Evolutionary conservation across 352 stramenopile species (phyloP), one percentile per base, ranked within the genome.

Genomic region (Pythium scleroteichum): DNA sequence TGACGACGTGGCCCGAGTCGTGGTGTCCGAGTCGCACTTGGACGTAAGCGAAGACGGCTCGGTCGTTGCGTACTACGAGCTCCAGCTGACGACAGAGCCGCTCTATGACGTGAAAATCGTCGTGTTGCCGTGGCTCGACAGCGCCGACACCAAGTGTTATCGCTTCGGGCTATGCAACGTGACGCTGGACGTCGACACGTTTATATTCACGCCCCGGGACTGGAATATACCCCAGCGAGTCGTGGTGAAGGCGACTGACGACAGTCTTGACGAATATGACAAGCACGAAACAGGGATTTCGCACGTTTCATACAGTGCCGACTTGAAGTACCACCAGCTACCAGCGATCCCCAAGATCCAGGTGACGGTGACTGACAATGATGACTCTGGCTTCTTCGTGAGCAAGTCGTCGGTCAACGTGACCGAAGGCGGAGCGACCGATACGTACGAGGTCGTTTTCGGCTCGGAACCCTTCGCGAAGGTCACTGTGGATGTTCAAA

Each of bases 81-180:
- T 93, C 4, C 48, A 70, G 40, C 61, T 93, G 24, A 78, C 73
- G 42, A 88, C 77, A 0, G 83, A 92, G 60, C 83, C 83, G 16
- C 65, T 87, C 0, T 74, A 79, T 7, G 50, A 75, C 17, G 83
- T 93, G 9, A 76, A 75, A 9, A 77, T 93, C 45, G 64, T 89
- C 16, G 78, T 81, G 17, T 52, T 88, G 0, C 83, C 83, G 0
- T 93, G 81, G 78, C 66, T 91, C 1, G 75, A 90, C n/a, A 65
- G 59, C 6, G 53, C 69, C 1, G 73, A 75, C n/a, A 90, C 79
- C 0, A 62, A 76, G 23, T 93, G 83, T 53, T 93, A 93, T 23
- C 79, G 83, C 3, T 91, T 91, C 41, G 78, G 71, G 0, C 39
- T 90, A 2, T 93, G 83, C 49, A 93, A 93, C 47, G 32, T 90